Evolutionary conservation across 371 early-diverging fungal species (phyloP).

Genomic region (Dichotomocladium elegans): DNA sequence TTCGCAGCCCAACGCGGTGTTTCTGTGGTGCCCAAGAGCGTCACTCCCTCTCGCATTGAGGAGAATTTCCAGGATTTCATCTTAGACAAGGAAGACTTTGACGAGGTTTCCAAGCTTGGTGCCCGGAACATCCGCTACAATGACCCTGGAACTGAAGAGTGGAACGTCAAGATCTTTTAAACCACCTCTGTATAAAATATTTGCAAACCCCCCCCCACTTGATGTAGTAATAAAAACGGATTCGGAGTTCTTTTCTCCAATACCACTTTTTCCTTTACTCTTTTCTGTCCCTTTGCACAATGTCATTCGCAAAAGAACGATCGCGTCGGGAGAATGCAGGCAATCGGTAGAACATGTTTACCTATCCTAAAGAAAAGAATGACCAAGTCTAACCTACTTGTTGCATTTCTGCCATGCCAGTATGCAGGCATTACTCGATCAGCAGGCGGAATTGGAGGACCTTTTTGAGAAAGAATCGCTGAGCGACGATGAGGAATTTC

Average conservation of each 20-base stretch:
- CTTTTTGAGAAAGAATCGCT: constrained; percentile 51
- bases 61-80: constrained; percentile 56
- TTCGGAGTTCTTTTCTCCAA: too few relatives aligned
- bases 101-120: constrained; percentile 30
- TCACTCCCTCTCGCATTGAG: constrained; percentile 43
- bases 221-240: too few relatives aligned
- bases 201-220: too few relatives aligned
- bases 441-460: constrained; percentile 61
- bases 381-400: neutral
- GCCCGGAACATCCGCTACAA: constrained; percentile 39
- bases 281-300: constrained; percentile 1
- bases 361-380: neutral
- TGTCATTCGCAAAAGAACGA: constrained; percentile 50
- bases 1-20: constrained; percentile 71
- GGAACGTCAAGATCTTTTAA: constrained; percentile 33
- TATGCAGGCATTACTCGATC: constrained; percentile 51
- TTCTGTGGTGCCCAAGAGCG: constrained; percentile 57
- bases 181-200: too few relatives aligned
- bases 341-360: too few relatives aligned
- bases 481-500: constrained; percentile 54
- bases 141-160: constrained; percentile 38
- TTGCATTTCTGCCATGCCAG: constrained; percentile 22
- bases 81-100: constrained; percentile 48
- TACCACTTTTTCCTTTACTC: neutral
- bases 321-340: constrained; percentile 58